phyloP scores from a whole-genome alignment of 2,329 filamentous ascomycete genomes.

The Fusarium circinatum region DNA sequence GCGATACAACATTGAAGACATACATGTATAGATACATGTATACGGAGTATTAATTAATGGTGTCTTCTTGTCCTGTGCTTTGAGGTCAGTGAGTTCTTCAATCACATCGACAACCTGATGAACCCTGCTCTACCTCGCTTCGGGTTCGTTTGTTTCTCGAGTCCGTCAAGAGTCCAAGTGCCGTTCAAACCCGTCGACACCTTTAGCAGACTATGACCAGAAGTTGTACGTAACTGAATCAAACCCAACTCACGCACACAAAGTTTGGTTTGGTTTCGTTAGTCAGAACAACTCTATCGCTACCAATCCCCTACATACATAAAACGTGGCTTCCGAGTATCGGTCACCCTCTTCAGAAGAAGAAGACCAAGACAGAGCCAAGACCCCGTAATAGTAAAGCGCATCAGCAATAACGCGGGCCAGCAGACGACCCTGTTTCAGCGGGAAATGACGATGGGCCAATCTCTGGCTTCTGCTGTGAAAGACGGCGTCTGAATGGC shows the following conservation, averaged over 20 bases:
- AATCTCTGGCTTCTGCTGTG: conserved; percentile 38
- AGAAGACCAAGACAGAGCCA: background rate
- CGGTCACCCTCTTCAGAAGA: background rate
- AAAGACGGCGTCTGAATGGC: conserved; percentile 23
- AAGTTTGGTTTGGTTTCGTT: background rate
- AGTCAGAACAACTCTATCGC: conserved; percentile 18
- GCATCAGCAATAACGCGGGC: conserved; percentile 32
- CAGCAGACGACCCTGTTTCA: conserved; percentile 45
- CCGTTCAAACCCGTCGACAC: background rate
- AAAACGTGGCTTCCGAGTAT: conserved; percentile 5
- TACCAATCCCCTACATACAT: conserved; percentile 20
- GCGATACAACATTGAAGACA: conserved; percentile 3
- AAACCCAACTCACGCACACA: conserved; percentile 6
- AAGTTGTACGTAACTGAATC: conserved; percentile 6
- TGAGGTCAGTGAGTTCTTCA: conserved; percentile 23
- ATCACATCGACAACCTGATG: conserved; percentile 6
- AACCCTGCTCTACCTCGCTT: conserved; percentile 2
- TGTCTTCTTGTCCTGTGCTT: background rate
- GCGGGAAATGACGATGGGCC: conserved; percentile 45
- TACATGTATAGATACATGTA: background rate
- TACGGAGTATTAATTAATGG: background rate
- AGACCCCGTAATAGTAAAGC: conserved; percentile 18
- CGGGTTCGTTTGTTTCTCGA: background rate
- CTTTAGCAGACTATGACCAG: background rate
- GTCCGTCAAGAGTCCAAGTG: background rate